Base-by-base conservation (phyloP, 2,329 filamentous ascomycete species). In the Myriosclerotinia curreyana region DNA sequence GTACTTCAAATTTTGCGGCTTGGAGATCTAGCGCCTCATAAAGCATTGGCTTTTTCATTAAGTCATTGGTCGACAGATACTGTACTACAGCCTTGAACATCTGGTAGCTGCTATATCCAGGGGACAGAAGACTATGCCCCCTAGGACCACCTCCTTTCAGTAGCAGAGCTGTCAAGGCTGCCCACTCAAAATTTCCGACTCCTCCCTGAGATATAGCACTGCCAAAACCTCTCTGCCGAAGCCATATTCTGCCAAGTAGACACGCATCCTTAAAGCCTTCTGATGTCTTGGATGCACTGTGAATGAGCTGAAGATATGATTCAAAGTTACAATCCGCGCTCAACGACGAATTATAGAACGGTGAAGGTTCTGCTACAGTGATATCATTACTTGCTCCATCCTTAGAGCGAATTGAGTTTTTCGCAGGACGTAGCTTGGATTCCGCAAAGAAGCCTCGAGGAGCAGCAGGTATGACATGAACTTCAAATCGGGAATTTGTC, bases 51-150 rank as follows among this genome's bases (percentile, higher is more conserved):
- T 85, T 89, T 70, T 85, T 88, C 64, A 79, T 80, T 62, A 97
- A 79, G 71, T 96, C 88, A 46, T 85, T 88, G 1, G 85, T 83
- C 1, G 89, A 86, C 22, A 99, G 79, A 69, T 94, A 95, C 74
- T 97, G 94, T n/a, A 99, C 79, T 1, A 88, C 87, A 3, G 92
- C 93, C 77, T 97, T 98, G 82, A 99, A 97, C 52, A 98, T 82
- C 76, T 98, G 94, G 31, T 94, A 95, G 76, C 89, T 90, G 78
- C 90, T 96, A 71, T 96, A 89, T 9, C 91, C 91, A 6, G 85
- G 81, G 7, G 92, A 92, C 20, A 98, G 81, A 7, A 91, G 78
- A 2, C 89, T 83, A 68, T 86, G 84, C 2, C 90, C 89, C 66
- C 87, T 88, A 8, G 85, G 83, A 8, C 87, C 89, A 34, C 91